A percentile compares a stretch with the other conserved stretches of the same genome.
Evolutionary conservation across 1,284 basidiomycete genomes (phyloP).

Genomic region (Cystobasidium pallidum): DNA sequence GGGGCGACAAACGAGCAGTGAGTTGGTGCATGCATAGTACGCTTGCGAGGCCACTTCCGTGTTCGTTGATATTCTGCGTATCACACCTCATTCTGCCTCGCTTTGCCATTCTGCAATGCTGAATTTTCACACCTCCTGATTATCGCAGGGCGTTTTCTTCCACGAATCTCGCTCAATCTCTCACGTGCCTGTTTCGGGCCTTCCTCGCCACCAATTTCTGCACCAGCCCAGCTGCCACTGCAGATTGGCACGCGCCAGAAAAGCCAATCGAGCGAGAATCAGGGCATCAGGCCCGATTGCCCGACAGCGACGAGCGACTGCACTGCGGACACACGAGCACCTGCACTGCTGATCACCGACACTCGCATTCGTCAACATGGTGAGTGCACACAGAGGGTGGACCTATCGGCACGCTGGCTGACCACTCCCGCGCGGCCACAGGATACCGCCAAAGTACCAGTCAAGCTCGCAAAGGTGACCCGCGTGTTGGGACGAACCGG

Average conservation of each 20-base stretch:
- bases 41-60: too few relatives aligned
- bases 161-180: neutral
- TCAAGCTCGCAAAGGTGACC: conserved; percentile 94
- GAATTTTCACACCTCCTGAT: too few relatives aligned
- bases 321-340: too few relatives aligned
- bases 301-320: too few relatives aligned
- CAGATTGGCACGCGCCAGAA: too few relatives aligned
- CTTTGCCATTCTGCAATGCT: too few relatives aligned
- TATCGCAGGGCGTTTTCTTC: neutral
- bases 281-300: neutral
- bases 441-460: conserved; percentile 69
- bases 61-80: too few relatives aligned
- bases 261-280: neutral
- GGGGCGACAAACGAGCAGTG: too few relatives aligned
- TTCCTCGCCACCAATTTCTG: conserved; percentile 8
- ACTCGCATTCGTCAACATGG: conserved; percentile 3
- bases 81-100: too few relatives aligned
- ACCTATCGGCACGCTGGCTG: neutral
- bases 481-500: conserved; percentile 99
- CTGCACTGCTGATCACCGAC: neutral
- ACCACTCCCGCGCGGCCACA: neutral
- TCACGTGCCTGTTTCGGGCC: neutral
- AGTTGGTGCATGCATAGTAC: too few relatives aligned
- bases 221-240: too few relatives aligned
- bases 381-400: neutral